Evolutionary conservation across 352 stramenopile genomes (phyloP), one percentile per base, ranked within the genome.

Genomic region (Globisporangium middletonii): DNA sequence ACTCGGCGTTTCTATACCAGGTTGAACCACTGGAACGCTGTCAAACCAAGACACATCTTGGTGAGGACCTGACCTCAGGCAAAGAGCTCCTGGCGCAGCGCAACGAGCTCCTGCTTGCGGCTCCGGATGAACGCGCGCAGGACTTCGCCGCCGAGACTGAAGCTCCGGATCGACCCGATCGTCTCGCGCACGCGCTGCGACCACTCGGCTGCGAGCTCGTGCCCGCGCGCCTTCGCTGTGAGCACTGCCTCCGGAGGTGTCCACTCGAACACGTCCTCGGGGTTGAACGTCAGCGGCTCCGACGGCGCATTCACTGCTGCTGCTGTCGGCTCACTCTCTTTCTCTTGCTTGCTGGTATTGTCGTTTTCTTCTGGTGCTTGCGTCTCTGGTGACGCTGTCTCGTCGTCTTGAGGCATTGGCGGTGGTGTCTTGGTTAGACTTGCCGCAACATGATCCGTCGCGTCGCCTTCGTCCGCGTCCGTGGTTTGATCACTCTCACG

Each of bases 191-290:
- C 76, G 3, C 55, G 57, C 12, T 47, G 58, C 26, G 60, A 68
- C 80, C 80, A 90, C 57, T 78, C 57, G 44, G 30, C 63, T 33
- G 45, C 37, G 27, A 69, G 56, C 13, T 49, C 44, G 12, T 64
- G 61, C 9, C 60, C 48, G 11, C 42, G 15, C 23, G 26, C 56
- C 4, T 68, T 68, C 2, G 50, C 16, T 2, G 52, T 37, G 13
- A 79, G 64, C 19, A 77, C 41, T 0, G 65, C 62, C 3, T 65
- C 12, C 1, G 64, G 63, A 23, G 80, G 76, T 4, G 42, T 59
- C 80, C 80, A 90, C 63, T 88, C 80, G 53, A 90, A 90, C 48
- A 90, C 69, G 5, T 68, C 58, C 19, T 83, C 73, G 0, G 80
- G 58, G 60, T 87, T 65, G 43, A 80, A 77, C 60, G 44, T 60